Percentiles rank a stretch among this genome's conserved stretches.
phyloP scores from a whole-genome alignment of 495 filamentous ascomycete genomes.

The Penicillium canescens region DNA sequence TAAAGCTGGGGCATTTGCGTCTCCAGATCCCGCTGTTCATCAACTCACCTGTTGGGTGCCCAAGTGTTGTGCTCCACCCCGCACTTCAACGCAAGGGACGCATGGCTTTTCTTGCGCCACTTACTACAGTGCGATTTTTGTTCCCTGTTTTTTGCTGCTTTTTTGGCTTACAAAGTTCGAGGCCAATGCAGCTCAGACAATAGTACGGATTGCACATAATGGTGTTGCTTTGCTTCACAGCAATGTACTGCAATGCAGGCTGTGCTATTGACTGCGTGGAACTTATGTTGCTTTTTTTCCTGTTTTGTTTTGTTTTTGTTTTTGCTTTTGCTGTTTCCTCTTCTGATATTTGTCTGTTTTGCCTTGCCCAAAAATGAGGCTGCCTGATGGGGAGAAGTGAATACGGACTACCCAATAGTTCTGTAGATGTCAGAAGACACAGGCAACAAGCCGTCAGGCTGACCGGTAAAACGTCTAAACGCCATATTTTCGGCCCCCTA shows the following conservation, averaged over 20 bases:
- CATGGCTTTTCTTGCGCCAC: conserved; percentile 7
- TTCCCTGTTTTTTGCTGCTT: neutral
- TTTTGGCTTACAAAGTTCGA: neutral
- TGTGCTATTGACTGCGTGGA: neutral
- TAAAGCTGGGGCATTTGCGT: neutral
- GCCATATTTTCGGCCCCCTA: neutral
- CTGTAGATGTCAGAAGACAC: neutral
- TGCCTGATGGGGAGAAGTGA: neutral
- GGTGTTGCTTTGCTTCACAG: neutral
- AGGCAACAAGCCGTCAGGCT: neutral
- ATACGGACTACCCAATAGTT: no score
- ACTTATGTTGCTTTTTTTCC: neutral
- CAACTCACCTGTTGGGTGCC: conserved; percentile 4
- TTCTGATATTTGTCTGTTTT: neutral
- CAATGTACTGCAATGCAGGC: neutral
- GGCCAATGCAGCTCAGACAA: conserved; percentile 5
- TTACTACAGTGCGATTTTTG: neutral
- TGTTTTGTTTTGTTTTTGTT: no score
- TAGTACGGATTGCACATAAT: neutral
- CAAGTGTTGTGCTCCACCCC: conserved; percentile 7
- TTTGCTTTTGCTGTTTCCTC: neutral
- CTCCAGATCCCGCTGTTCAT: neutral
- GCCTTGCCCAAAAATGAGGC: neutral
- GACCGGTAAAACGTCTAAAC: neutral
- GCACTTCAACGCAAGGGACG: conserved; percentile 16